A percentile compares a stretch with the other conserved stretches of the same genome.
These are phyloP conservation scores for Platanthera zijinensis DNA, from an alignment of 106 monocot genomes.

Conservation along the genomic window DNA sequence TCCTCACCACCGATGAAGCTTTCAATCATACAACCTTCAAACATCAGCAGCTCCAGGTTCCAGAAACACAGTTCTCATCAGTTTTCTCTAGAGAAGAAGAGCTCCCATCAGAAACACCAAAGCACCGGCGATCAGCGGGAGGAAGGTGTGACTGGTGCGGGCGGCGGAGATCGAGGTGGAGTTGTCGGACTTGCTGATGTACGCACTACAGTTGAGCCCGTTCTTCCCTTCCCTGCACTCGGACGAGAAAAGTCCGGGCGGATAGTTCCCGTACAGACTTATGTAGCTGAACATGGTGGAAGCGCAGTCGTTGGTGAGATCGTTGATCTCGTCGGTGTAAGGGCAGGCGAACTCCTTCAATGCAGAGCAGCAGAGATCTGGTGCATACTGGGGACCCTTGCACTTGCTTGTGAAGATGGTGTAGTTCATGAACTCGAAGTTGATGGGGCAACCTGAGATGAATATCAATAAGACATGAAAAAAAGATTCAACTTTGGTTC, in stretches of 20 bases:
- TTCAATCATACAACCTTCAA: too few species aligned
- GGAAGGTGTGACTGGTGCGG: too few species aligned
- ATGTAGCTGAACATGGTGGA: conserved; percentile 7
- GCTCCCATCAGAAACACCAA: too few species aligned
- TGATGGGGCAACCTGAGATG: conserved; percentile 15
- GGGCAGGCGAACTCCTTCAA: conserved; percentile 23
- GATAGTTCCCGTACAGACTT: neutral
- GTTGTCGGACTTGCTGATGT: neutral
- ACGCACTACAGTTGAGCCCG: neutral
- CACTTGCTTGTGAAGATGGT: conserved; percentile 16
- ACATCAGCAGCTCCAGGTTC: too few species aligned
- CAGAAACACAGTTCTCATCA: too few species aligned
- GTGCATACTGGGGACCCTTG: conserved; percentile 8
- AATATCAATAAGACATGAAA: neutral
- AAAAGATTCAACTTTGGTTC: too few species aligned
- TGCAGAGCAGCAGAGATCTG: conserved; percentile 4
- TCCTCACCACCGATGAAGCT: too few species aligned
- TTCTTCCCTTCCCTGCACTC: conserved; percentile 4
- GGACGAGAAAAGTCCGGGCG: neutral
- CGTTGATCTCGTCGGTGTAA: conserved; percentile 1
- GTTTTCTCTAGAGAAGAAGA: too few species aligned
- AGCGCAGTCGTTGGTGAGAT: conserved; percentile 12
- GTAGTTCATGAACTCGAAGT: conserved; percentile 23
- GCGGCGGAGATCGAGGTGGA: too few species aligned
- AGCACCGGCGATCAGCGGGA: too few species aligned